Evolutionary conservation across 2,329 filamentous ascomycete genomes (phyloP).

Genomic region (Aspergillus brasiliensis): DNA sequence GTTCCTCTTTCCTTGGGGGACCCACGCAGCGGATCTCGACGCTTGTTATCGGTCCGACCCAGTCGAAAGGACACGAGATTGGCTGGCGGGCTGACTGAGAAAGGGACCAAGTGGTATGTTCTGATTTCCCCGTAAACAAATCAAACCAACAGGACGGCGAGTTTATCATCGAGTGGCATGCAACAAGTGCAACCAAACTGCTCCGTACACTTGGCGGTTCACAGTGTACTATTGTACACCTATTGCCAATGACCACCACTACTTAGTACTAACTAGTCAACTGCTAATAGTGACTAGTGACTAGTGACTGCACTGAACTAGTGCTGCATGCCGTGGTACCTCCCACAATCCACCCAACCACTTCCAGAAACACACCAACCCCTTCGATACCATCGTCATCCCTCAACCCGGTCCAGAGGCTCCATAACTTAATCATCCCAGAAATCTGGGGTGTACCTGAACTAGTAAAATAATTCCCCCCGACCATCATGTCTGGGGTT

Average conservation of each 20-base stretch:
- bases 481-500: slow-evolving; percentile 2
- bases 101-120: neutral
- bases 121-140: no score
- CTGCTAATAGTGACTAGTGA: no score
- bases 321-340: no score
- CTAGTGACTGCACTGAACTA: no score
- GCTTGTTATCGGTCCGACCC: slow-evolving; percentile 9
- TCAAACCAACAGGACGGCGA: no score
- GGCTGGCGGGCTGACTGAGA: neutral
- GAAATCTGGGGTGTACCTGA: neutral
- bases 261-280: no score
- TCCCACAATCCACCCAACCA: neutral
- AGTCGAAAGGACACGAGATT: neutral
- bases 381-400: neutral
- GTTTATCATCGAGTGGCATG: no score
- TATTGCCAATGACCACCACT: no score
- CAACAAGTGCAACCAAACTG: no score
- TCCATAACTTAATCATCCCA: neutral
- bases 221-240: no score
- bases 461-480: neutral
- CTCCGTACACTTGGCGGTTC: no score
- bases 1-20: neutral
- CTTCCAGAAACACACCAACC: no score
- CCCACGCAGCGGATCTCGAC: slow-evolving; percentile 8
- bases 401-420: neutral